Percentiles rank a stretch among this genome's conserved stretches.
Evolutionary conservation across 371 early-diverging fungal genomes (phyloP).

Genomic region (Nematocida ausubeli): DNA sequence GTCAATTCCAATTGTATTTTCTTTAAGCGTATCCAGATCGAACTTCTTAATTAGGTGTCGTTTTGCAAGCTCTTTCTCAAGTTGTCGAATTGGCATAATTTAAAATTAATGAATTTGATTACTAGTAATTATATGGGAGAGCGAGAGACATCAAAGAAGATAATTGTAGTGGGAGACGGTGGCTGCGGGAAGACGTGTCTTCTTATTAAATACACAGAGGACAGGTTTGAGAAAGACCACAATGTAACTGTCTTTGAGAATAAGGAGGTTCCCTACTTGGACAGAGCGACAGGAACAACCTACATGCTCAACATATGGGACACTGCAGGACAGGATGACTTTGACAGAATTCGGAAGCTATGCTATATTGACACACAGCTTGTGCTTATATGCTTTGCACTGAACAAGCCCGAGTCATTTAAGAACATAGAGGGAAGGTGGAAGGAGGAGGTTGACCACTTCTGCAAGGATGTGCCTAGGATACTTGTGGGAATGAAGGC

Average conservation of each 20-base stretch:
- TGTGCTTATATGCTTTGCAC: conserved; percentile 77
- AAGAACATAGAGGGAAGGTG: conserved; percentile 77
- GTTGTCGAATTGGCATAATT: conserved; percentile 64
- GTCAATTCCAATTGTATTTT: conserved; percentile 61
- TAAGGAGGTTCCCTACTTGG: conserved; percentile 22
- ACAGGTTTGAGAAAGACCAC: conserved; percentile 87
- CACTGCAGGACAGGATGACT: conserved; percentile 80
- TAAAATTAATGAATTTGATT: conserved; percentile 54
- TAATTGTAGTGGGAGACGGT: conserved; percentile 63
- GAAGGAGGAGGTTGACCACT: conserved; percentile 83
- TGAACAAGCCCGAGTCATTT: conserved; percentile 74
- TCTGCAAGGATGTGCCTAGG: conserved; percentile 73
- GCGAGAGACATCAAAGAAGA: conserved; percentile 46
- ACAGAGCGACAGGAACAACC: background rate
- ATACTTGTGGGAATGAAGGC: conserved; percentile 94
- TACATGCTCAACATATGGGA: conserved; percentile 75
- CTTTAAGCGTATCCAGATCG: conserved; percentile 49
- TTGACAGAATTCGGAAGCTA: conserved; percentile 75
- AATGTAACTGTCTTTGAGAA: conserved; percentile 70
- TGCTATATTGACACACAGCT: conserved; percentile 82
- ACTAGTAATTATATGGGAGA: conserved; percentile 30
- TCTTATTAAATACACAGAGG: conserved; percentile 85
- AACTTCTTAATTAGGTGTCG: conserved; percentile 15
- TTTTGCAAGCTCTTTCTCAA: conserved; percentile 53
- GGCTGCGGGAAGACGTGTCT: conserved; percentile 82